These are phyloP conservation scores for Dillenia suffruticosa DNA, from an alignment of 164 flowering plant species.

Conservation along the genomic window DNA sequence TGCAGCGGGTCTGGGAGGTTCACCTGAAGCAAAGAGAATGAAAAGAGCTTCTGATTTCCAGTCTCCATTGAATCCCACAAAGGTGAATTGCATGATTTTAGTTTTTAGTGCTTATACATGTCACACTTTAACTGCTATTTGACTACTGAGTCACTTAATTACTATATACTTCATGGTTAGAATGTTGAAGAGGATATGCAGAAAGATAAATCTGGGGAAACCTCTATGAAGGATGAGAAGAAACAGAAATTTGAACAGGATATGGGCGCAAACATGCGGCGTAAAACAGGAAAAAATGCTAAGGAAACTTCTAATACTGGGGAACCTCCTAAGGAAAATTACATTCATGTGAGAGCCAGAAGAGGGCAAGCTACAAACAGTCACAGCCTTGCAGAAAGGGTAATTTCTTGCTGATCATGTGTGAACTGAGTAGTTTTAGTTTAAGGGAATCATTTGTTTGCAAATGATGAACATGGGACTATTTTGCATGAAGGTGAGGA, in stretches of 20 bases:
- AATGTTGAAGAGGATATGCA: conserved; percentile 36
- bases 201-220: conserved; percentile 37
- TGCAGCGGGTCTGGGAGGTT: conserved; percentile 19
- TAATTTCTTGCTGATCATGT: conserved; percentile 15
- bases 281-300: conserved; percentile 51
- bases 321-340: conserved; percentile 63
- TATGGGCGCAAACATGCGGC: conserved; percentile 25
- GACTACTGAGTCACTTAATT: neutral
- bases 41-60: conserved; percentile 42
- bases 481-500: conserved; percentile 61
- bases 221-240: conserved; percentile 46
- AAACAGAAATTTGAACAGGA: conserved; percentile 40
- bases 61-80: conserved; percentile 28
- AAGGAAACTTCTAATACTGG: conserved; percentile 52
- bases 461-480: conserved; percentile 11
- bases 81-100: conserved; percentile 30
- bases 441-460: neutral
- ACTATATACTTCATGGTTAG: conserved; percentile 15
- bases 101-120: neutral
- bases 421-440: too few relatives aligned
- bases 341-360: conserved; percentile 87
- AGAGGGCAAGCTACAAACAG: conserved; percentile 98
- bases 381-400: conserved; percentile 99
- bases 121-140: conserved; percentile 1
- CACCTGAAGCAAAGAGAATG: conserved; percentile 56